phyloP scores from a whole-genome alignment of 305 asterid species.

The Salvia sclarea region DNA sequence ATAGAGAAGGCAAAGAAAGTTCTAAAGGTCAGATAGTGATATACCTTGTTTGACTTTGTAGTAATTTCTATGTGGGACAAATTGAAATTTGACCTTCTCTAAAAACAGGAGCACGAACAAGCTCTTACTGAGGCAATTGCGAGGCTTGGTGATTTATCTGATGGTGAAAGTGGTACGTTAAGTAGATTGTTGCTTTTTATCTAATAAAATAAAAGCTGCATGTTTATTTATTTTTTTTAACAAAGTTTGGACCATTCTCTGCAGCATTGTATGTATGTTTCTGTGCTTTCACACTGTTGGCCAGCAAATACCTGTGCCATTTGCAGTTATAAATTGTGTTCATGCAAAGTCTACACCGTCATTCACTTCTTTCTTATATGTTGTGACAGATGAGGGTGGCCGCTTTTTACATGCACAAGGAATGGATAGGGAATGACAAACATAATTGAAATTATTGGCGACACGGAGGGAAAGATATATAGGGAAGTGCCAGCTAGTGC shows the following conservation, averaged over 20 bases:
- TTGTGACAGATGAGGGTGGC: slow-evolving; percentile 45
- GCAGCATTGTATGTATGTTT: not conserved
- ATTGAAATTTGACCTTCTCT: slow-evolving; percentile 15
- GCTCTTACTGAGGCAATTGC: slow-evolving; percentile 85
- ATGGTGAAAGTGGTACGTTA: slow-evolving; percentile 80
- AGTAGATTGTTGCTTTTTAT: not conserved
- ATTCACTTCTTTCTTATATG: not conserved
- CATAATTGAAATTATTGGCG: not conserved
- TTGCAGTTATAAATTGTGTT: not conserved
- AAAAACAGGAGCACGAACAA: slow-evolving; percentile 84
- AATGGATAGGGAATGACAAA: slow-evolving; percentile 45
- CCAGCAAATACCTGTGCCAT: not conserved
- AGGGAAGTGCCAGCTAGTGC: slow-evolving; percentile 21
- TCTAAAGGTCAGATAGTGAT: slow-evolving; percentile 59
- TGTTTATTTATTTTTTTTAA: not conserved
- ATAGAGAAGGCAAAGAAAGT: slow-evolving; percentile 87
- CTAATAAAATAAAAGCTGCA: not conserved
- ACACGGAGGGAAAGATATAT: slow-evolving; percentile 24
- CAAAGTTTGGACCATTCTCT: not conserved
- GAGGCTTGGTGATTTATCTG: slow-evolving; percentile 77
- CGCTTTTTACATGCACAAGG: slow-evolving; percentile 45
- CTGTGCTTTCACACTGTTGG: not conserved
- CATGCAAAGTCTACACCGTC: not conserved
- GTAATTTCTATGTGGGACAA: not conserved
- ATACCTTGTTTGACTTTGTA: slow-evolving; percentile 19